Evolutionary conservation across 2,329 filamentous ascomycete species (phyloP), one percentile per base, ranked within the genome.

Genomic region (Aureobasidium sp.): DNA sequence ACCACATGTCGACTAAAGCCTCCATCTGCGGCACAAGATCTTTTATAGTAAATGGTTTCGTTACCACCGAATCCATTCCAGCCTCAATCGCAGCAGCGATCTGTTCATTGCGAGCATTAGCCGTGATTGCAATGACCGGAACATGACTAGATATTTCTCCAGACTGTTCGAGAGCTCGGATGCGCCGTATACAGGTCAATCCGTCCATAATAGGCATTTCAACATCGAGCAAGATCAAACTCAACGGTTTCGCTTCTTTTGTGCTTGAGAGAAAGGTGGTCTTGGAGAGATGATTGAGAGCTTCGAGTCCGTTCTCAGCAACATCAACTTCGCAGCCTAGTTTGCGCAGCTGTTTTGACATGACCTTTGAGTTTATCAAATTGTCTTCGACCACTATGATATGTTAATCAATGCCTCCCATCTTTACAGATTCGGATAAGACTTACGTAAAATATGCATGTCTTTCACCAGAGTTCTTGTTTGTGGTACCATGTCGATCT

Each of bases 131-230:
- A 67, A 91, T 88, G 66, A 90, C 89, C 2, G 87, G 87, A 15
- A 90, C 83, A 69, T 90, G 87, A 55, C 79, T 76, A 24, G 81
- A 77, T 51, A 89, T 82, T 27, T 79, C 82, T 24, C 84, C 84
- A 59, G 83, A 78, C 51, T 75, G 75, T 71, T 92, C 87, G 20
- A 89, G 76, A 63, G 87, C 81, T n/a, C 89, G 82, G 57, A 93
- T 91, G 64, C 78, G 82, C 44, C 81, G 79, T 10, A 88, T 85
- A 66, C 88, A 90, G 2, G 87, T 87, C 72, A 89, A 83, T 37
- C 89, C 89, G 68, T 92, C 87, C 88, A 92, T 91, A 43, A 91
- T 81, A 0, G 89, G 89, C 89, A 92, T 92, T 69, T 92, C 88
- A 50, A 91, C 79, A 70, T 92, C 89, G 87, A 92, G 91, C 9